Evolutionary conservation across 371 early-diverging fungal genomes (phyloP).

Genomic region (Sporodiniella umbellata): DNA sequence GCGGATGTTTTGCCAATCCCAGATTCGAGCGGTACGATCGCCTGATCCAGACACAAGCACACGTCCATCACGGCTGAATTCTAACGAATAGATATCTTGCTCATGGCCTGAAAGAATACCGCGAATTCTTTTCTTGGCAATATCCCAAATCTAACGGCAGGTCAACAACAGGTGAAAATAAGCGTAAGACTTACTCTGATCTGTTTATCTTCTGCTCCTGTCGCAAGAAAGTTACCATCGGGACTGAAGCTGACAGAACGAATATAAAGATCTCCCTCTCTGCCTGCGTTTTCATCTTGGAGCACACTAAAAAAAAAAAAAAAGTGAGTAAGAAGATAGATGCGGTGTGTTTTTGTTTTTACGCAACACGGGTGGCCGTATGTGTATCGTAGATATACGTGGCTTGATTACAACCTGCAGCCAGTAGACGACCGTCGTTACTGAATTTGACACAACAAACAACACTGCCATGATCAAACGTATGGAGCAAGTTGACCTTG

Average conservation of each 20-base stretch:
- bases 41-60: conserved; percentile 93
- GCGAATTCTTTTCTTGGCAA: conserved; percentile 64
- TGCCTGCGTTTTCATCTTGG: conserved; percentile 71
- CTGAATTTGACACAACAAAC: conserved; percentile 96
- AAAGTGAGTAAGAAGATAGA: conserved; percentile 1
- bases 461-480: conserved; percentile 81
- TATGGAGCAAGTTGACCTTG: conserved; percentile 78
- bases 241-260: conserved; percentile 97
- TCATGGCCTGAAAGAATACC: conserved; percentile 85
- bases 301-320: conserved; percentile 53
- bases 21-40: conserved; percentile 88
- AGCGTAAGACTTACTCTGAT: conserved; percentile 72
- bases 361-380: conserved; percentile 48
- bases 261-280: conserved; percentile 86
- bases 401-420: conserved; percentile 91
- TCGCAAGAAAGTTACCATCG: conserved; percentile 87
- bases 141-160: conserved; percentile 70
- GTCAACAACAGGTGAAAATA: background rate
- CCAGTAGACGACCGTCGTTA: conserved; percentile 82
- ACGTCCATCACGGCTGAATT: conserved; percentile 92
- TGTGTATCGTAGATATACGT: conserved; percentile 83
- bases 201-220: conserved; percentile 97
- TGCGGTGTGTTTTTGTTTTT: too few species aligned
- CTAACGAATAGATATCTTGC: conserved; percentile 96
- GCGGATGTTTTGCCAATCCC: conserved; percentile 79